Evolutionary conservation across 2,329 filamentous ascomycete species (phyloP), one percentile per base, ranked within the genome.

Genomic region (Didymella arachidicola): DNA sequence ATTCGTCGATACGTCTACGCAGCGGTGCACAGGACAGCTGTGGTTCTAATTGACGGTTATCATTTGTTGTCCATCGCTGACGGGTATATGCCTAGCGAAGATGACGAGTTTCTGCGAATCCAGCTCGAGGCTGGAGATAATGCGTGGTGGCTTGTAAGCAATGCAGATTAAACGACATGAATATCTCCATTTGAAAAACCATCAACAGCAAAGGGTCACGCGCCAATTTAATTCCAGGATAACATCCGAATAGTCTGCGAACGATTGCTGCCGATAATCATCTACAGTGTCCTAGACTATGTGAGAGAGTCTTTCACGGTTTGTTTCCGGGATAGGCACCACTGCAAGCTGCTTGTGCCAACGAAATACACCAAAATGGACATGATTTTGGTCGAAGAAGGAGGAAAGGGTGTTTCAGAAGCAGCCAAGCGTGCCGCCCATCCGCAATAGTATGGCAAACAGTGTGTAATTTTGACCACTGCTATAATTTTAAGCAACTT

Each of bases 301-400:
- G 53, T 62, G 18, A 49, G 43, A 8, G 27, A 36, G 8, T 57
- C 59, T 7, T 48, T 64, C 2, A 36, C 10, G 4, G 38, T 26
- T 10, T 62, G 62, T 16, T 53, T 64, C 2, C 26, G 56, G 25
- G 56, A 60, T 6, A 61, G 57, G 61, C 64, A 44, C 26, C 18
- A 49, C 4, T 63, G 54, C 43, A 32, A 10, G 1, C 26, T 65
- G 16, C 26, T 63, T 16, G 53, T 61, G 5, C 38, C 27, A 6
- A 53, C 30, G 26, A 25, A 50, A n/a, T 50, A 64, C 22, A 38
- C 48, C 27, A 50, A 32, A 2, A 58, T 59, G 7, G 56, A 65
- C 27, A 56, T 65, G 11, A 22, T 62, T 16, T 12, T 65, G 18
- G 45, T 65, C 11, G 63, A 64, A 18, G 61, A 65, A 34, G 61